Conservation (phyloP, 495 filamentous ascomycete genomes). For the Hypoxylon cercidicola region DNA sequence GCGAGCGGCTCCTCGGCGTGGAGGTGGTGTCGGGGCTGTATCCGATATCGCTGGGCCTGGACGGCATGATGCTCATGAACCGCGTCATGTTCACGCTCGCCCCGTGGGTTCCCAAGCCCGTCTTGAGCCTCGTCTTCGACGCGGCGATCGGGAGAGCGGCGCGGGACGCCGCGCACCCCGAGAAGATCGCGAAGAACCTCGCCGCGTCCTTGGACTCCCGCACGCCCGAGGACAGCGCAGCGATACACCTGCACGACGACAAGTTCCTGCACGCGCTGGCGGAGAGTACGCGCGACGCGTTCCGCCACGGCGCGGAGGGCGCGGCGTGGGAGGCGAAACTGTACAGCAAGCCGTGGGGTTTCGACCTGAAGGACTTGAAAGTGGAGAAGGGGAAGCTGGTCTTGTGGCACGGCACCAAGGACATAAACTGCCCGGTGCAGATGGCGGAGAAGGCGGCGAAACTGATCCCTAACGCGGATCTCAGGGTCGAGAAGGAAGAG, state of each 20-base stretch:
- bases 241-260: background rate
- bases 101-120: conserved; percentile 3
- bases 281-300: background rate
- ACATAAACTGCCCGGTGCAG: conserved; percentile 24
- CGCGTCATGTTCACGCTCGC: conserved; percentile 14
- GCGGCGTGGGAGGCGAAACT: conserved; percentile 16
- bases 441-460: conserved; percentile 33
- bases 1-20: conserved; percentile 42
- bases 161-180: background rate
- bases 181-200: background rate
- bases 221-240: background rate
- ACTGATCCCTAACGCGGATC: conserved; percentile 15
- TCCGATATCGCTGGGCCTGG: conserved; percentile 8
- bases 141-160: conserved; percentile 6
- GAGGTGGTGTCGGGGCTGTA: conserved; percentile 49
- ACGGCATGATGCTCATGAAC: conserved; percentile 17
- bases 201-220: background rate
- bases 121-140: background rate
- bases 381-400: conserved; percentile 13
- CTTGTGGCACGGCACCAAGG: conserved; percentile 25
- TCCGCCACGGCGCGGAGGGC: background rate
- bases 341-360: conserved; percentile 16
- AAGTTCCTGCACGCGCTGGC: background rate
- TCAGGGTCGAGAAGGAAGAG: conserved; percentile 11
- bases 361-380: conserved; percentile 17